Conservation (phyloP, 139 green algal species). For the Axilococcus clingmanii region DNA sequence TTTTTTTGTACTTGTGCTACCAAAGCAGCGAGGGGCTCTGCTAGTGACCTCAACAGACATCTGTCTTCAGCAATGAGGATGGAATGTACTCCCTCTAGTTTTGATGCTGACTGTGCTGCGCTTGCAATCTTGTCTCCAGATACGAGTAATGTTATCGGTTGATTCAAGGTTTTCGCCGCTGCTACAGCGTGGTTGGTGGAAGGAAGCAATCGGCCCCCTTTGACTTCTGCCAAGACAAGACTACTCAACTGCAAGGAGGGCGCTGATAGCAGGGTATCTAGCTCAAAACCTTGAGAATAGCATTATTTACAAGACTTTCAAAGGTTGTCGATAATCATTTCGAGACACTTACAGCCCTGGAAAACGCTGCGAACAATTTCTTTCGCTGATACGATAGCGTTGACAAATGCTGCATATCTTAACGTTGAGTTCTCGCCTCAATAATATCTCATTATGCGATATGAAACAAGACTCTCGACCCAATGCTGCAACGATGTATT, state of each 20-base stretch:
- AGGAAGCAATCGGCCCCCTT: slow-evolving; percentile 11
- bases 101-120: neutral
- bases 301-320: no score
- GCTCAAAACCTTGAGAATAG: no score
- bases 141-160: slow-evolving; percentile 13
- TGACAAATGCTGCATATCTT: no score
- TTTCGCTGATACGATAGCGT: no score
- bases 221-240: slow-evolving; percentile 20
- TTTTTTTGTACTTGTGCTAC: slow-evolving; percentile 32
- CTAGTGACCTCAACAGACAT: slow-evolving; percentile 44
- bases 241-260: slow-evolving; percentile 17
- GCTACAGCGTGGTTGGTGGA: slow-evolving; percentile 14
- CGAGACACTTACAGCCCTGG: no score
- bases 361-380: no score
- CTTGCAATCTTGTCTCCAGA: neutral
- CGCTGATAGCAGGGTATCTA: no score
- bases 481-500: no score
- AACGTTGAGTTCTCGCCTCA: no score
- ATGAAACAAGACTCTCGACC: no score
- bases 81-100: slow-evolving; percentile 6
- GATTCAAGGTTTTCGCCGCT: slow-evolving; percentile 7
- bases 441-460: no score
- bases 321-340: no score
- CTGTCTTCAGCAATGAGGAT: slow-evolving; percentile 35
- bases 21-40: slow-evolving; percentile 44